Evolutionary conservation across 1,284 basidiomycete species (phyloP), one percentile per base, ranked within the genome.

Genomic region (Singerocomus rubriflavus): DNA sequence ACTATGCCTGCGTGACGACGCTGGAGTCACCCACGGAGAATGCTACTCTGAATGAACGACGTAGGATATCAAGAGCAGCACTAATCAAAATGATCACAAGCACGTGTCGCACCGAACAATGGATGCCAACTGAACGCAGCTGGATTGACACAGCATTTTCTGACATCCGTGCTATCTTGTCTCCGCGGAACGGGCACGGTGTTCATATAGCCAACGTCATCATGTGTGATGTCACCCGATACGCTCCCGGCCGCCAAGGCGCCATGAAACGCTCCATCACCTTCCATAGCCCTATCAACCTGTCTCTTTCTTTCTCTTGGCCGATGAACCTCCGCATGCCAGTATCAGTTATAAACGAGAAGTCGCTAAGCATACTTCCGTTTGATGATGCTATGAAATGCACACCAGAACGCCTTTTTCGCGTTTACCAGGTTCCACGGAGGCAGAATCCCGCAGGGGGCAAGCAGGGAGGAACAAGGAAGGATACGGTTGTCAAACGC

Each of bases 1-100:
- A 35, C n/a, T 47, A 64, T 39, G 64, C 64, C 25, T 64, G 62
- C 49, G 65, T 64, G 21, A 64, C 65, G 25, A 68, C 63, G n/a
- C 57, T 67, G 4, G 38, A 51, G 30, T 17, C 46, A 13, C 14
- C 31, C 6, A 43, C 26, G 26, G 48, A 48, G 17, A 61, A 51
- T 12, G 21, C 50, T 9, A 46, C 32, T 40, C 46, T 68, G 35
- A 35, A n/a, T 27, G 51, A 59, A 45, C 53, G 64, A 44, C 60
- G 50, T 17, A 45, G n/a, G 17, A 42, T 63, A 34, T 67, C 61
- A 17, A 60, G 31, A 31, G 26, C 11, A 21, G 27, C 43, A 9
- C n/a, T 65, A 1, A 47, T 44, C 43, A 50, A 41, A 26, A 51
- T 63, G 50, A 65, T 62, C 43, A 42, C 52, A 8, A 45, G 12